Base-by-base conservation (phyloP, 169 alveolate genomes). In the Theileria luwenshuni region DNA sequence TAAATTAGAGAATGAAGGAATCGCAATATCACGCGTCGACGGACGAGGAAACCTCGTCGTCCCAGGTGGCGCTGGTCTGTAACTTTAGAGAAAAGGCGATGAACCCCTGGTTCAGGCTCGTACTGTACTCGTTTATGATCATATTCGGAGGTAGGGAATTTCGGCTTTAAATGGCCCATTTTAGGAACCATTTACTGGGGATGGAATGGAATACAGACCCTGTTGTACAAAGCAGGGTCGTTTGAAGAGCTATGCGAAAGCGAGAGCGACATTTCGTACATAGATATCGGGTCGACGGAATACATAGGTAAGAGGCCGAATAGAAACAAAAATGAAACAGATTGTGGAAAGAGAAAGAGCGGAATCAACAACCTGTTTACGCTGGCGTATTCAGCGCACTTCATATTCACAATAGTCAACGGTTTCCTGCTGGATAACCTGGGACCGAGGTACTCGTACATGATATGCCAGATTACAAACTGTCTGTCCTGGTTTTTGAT, bases 151-250 rank as follows among this genome's bases (percentile, higher is more conserved):
- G 30, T 23, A 23, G n/a, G 60, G 7, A 5, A 10, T 3, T 10
- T 8, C 30, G 10, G 60, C 30, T 49, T 49, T 8, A 5, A 3
- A 54, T n/a, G 8, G 45, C 45, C 17, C 5, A 54, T 23, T 45
- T 25, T 62, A 6, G 75, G 86, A 15, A 33, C 69, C 62, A 49
- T 77, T n/a, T 77, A 69, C 69, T 77, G 73, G 79, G 86, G 86
- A 38, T 69, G 86, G 76, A 59, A 70, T 27, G 85, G 77, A 10
- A 0, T 76, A 15, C 68, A 67, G 51, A 42, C 43, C 48, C 12
- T 76, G 17, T 54, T 76, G 45, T 76, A 76, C 79, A 76, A 76
- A 73, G 85, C 79, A n/a, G 77, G 85, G 2, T 58, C 85, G 12
- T 76, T 67, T 27, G 85, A 69, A 60, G 85, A 76, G n/a, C 45